Percentiles rank a stretch among this genome's conserved stretches.
Conservation (phyloP, 148 eudicot species). For the Camellia lanceoleosa region DNA sequence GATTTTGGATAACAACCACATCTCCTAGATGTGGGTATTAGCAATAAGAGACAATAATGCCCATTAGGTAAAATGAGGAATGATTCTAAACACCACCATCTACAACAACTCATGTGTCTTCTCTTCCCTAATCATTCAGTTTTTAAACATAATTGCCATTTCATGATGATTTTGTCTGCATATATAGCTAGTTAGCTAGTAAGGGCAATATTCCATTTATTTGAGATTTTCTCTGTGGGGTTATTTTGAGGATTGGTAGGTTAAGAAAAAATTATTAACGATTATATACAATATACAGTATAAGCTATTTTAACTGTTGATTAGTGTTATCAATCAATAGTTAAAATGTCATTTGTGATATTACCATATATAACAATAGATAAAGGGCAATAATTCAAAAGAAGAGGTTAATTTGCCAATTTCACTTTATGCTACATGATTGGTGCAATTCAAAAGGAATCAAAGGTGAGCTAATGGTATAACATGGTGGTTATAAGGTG, state of each 20-base stretch:
- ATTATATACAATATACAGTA: too few species aligned
- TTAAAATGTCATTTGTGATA: too few species aligned
- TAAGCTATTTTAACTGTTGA: too few species aligned
- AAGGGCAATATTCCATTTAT: background rate
- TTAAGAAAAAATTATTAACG: too few species aligned
- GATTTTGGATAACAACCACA: constrained; percentile 11
- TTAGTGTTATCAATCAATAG: too few species aligned
- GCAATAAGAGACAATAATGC: background rate
- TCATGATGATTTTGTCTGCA: constrained; percentile 4
- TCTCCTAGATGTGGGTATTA: background rate
- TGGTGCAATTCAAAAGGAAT: background rate
- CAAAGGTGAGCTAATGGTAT: background rate
- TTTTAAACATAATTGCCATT: background rate
- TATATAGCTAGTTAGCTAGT: background rate
- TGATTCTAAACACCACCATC: constrained; percentile 12
- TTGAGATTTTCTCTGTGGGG: background rate
- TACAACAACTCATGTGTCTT: background rate
- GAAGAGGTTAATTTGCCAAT: background rate
- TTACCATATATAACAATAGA: too few species aligned
- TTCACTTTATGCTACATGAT: background rate
- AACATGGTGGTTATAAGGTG: background rate
- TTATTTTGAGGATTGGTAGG: background rate
- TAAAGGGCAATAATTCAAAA: background rate
- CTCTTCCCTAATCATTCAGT: constrained; percentile 12
- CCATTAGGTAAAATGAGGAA: constrained; percentile 6